phyloP scores from a whole-genome alignment of 148 eudicot genomes.

The Vaccinium macrocarpon region DNA sequence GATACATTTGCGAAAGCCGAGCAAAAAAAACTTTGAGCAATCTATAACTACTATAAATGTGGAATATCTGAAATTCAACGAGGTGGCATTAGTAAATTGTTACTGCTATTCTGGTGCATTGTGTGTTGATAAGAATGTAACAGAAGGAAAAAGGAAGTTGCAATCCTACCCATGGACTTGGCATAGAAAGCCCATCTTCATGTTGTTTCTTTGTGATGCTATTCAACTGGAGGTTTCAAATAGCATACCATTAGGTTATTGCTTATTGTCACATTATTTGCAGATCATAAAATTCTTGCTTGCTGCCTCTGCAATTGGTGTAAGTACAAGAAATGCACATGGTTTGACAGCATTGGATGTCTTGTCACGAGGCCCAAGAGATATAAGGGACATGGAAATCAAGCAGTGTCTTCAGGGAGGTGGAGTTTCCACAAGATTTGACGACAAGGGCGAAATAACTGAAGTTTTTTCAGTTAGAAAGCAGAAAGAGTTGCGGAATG shows the following conservation, averaged over 20 bases:
- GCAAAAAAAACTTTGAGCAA: neutral
- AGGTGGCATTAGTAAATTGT: neutral
- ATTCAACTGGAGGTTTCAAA: neutral
- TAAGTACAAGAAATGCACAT: constrained; percentile 8
- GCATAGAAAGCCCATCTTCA: no score
- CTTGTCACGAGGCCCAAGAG: constrained; percentile 18
- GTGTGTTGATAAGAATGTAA: neutral
- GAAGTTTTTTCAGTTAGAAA: neutral
- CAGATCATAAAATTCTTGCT: constrained; percentile 23
- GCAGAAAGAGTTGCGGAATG: neutral
- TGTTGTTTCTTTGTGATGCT: neutral
- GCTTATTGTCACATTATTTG: neutral
- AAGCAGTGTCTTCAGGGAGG: constrained; percentile 10
- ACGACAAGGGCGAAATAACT: neutral
- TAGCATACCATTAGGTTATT: neutral
- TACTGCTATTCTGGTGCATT: neutral
- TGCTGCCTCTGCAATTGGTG: neutral
- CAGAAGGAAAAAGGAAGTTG: neutral
- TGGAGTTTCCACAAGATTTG: neutral
- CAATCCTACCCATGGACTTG: neutral
- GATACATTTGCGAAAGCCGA: neutral
- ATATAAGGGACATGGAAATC: constrained; percentile 21
- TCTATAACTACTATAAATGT: neutral
- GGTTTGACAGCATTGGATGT: constrained; percentile 26
- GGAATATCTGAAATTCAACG: neutral